Evolutionary conservation across 768 basidiomycete genomes (phyloP).

Genomic region (Lactarius hengduanensis): DNA sequence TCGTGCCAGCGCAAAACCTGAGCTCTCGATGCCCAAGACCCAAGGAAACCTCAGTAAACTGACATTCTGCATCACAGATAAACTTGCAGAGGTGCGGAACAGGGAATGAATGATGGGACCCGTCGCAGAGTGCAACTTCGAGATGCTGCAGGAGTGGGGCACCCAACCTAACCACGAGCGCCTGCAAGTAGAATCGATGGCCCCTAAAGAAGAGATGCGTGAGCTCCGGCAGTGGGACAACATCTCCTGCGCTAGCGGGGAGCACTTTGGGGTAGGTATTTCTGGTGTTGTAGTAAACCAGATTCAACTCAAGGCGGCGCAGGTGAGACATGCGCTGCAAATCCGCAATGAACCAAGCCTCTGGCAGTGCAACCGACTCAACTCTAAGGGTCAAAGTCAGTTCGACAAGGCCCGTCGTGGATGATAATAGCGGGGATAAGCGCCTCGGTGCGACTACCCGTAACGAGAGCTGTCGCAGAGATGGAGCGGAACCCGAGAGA

Average conservation of each 20-base stretch:
- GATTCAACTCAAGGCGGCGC: too few species aligned
- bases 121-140: not conserved
- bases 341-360: too few species aligned
- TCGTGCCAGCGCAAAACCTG: not conserved
- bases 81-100: not conserved
- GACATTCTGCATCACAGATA: not conserved
- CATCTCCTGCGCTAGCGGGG: too few species aligned
- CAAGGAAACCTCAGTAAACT: not conserved
- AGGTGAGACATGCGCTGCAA: too few species aligned
- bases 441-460: not conserved
- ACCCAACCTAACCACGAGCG: not conserved
- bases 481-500: not conserved
- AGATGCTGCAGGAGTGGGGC: constrained; percentile 9
- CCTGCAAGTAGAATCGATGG: not conserved
- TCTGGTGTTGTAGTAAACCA: too few species aligned
- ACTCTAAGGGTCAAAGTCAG: not conserved
- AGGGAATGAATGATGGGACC: not conserved
- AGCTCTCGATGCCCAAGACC: not conserved
- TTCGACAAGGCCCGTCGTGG: not conserved
- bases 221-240: not conserved
- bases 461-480: not conserved
- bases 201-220: not conserved
- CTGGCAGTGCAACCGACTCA: too few species aligned
- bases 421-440: not conserved
- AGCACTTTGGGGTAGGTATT: fast-evolving